A percentile compares a stretch with the other conserved stretches of the same genome.
These are phyloP conservation scores for Hymenoscyphus repandus DNA, from an alignment of 2,329 filamentous ascomycete genomes.

Conservation along the genomic window DNA sequence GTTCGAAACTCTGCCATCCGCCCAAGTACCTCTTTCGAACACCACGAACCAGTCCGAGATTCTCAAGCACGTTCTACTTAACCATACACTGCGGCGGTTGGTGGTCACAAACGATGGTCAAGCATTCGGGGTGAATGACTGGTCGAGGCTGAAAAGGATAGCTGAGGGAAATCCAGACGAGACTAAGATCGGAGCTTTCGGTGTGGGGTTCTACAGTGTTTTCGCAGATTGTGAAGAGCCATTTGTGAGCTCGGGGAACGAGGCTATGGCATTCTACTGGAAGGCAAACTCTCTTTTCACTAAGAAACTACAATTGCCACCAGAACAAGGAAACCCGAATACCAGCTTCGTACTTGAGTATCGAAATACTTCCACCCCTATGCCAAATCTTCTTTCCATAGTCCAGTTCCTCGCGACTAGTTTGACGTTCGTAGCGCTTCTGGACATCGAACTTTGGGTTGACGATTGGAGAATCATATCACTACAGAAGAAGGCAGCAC, in stretches of 20 bases:
- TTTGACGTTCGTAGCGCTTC: slow-evolving; percentile 87
- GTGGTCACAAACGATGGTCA: slow-evolving; percentile 90
- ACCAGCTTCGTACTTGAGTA: slow-evolving; percentile 97
- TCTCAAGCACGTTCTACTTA: slow-evolving; percentile 74
- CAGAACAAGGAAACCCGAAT: slow-evolving; percentile 59
- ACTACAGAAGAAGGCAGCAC: slow-evolving; percentile 80
- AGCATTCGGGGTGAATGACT: slow-evolving; percentile 84
- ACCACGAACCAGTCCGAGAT: slow-evolving; percentile 63
- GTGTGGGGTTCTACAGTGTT: slow-evolving; percentile 97
- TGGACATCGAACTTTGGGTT: slow-evolving; percentile 83
- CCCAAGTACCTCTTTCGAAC: slow-evolving; percentile 60
- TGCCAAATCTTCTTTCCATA: slow-evolving; percentile 80
- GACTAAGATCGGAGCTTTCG: slow-evolving; percentile 97
- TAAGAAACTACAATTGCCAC: slow-evolving; percentile 69
- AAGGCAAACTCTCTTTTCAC: slow-evolving; percentile 98
- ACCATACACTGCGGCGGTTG: slow-evolving; percentile 83
- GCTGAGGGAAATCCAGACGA: slow-evolving; percentile 99
- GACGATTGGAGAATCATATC: slow-evolving; percentile 79
- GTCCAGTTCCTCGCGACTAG: slow-evolving; percentile 92
- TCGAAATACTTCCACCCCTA: slow-evolving; percentile 76
- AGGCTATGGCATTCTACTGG: slow-evolving; percentile 99
- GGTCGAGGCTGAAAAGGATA: slow-evolving; percentile 89
- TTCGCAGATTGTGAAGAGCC: slow-evolving; percentile 98
- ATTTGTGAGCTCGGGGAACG: slow-evolving; percentile 85
- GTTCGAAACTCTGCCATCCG: slow-evolving; percentile 85